Base-by-base conservation (phyloP, 1,284 basidiomycete species). In the Erythrobasidium hasegawianum region DNA sequence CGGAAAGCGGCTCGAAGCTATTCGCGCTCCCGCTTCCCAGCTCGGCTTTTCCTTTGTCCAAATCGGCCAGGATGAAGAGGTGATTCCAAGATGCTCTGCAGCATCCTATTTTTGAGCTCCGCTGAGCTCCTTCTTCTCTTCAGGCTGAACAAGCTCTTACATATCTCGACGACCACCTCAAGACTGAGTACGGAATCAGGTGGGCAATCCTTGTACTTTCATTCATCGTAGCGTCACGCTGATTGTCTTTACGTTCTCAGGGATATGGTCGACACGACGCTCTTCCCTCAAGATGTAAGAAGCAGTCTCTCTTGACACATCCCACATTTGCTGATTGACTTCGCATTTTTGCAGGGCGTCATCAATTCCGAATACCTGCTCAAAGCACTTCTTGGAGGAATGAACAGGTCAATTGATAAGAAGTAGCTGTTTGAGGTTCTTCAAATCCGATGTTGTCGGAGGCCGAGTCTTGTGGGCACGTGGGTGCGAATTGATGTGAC, bases 31-130 rank as follows among this genome's bases (percentile, higher is more conserved):
- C 41, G 24, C 53, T 8, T 53, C 22, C 29, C 68, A 69, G 57
- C 54, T 73, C 16, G 72, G 72, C 10, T 67, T 72, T 57, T 62
- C 64, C 5, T 73, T 73, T 38, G 69, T 73, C 2, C 72, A 73
- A 45, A 72, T 73, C 38, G 72, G 72, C 1, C 57, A 43, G 18
- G 71, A 72, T 57, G 68, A 71, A 39, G 68, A 68, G 45, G 68
- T 64, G 10, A 49, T 56, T 18, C 55, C 13, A 9, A 33, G 7
- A 14, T 18, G 22, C 16, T 59, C 24, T 16, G 56, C 13, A 22
- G n/a, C 33, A 5, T 11, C 33, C 11, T 33, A 4, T 33, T 11
- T 11, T 33, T 11, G 39, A 4, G 2, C 22, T 14, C 8, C 3
- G 13, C 20, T 47, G 40, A 50, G 16, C 13, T 13, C 16, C 16